Evolutionary conservation across 2,329 filamentous ascomycete species (phyloP).

Genomic region (Annulohypoxylon truncatum): DNA sequence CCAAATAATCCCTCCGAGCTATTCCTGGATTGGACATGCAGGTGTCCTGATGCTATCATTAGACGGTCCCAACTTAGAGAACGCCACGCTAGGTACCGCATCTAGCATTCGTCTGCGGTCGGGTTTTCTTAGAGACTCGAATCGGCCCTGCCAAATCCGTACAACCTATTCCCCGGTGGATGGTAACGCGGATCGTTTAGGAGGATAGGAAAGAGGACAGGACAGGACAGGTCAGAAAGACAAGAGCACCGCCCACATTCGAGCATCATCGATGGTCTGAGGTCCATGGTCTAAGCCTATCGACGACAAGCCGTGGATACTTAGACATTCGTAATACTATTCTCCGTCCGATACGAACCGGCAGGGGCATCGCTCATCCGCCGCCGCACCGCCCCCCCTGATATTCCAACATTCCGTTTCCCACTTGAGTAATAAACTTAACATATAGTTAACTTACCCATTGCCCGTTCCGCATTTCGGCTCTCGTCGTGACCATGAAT

Average conservation of each 20-base stretch:
- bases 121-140: constrained; percentile 30
- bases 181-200: constrained; percentile 14
- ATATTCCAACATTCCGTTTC: constrained; percentile 19
- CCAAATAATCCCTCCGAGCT: constrained; percentile 14
- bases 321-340: constrained; percentile 25
- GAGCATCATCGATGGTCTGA: constrained; percentile 31
- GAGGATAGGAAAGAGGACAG: neutral
- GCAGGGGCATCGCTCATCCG: constrained; percentile 10
- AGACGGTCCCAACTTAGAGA: constrained; percentile 19
- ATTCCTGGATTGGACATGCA: constrained; percentile 15
- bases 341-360: constrained; percentile 21
- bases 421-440: constrained; percentile 18
- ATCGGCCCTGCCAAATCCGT: constrained; percentile 10
- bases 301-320: constrained; percentile 20
- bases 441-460: constrained; percentile 11
- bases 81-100: constrained; percentile 21
- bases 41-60: constrained; percentile 23
- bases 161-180: constrained; percentile 13
- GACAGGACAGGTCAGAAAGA: neutral
- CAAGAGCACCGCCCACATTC: constrained; percentile 5
- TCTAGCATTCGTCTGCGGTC: constrained; percentile 26
- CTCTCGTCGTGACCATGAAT: constrained; percentile 71
- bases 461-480: neutral
- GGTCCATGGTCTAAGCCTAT: constrained; percentile 1
- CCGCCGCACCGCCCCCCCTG: constrained; percentile 9